Percentiles rank a stretch among this genome's conserved stretches.
These are phyloP conservation scores for Tetragonia tetragonoides DNA, from an alignment of 148 eudicot species.

Conservation along the genomic window DNA sequence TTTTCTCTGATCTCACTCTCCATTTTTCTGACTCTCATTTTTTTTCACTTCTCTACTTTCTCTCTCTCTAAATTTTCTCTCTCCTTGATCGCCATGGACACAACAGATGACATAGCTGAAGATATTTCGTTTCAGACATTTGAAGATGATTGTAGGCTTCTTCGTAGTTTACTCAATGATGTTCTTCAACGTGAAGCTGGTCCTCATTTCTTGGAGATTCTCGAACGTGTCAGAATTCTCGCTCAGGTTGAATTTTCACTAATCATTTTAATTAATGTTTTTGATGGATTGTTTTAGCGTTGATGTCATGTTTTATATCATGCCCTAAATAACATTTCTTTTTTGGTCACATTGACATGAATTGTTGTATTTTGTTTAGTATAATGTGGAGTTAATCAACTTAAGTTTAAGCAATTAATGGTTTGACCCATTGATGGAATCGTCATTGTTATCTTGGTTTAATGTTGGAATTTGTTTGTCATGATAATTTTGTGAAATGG, in stretches of 20 bases:
- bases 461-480: no score
- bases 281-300: neutral
- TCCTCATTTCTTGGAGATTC: conserved; percentile 47
- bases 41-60: neutral
- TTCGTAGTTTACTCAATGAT: conserved; percentile 71
- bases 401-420: no score
- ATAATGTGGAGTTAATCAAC: no score
- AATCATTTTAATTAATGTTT: neutral
- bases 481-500: no score
- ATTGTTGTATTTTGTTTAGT: no score
- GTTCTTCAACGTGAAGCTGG: conserved; percentile 74
- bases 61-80: neutral
- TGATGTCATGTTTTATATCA: no score
- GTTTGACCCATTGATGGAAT: no score
- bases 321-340: no score
- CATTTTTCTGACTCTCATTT: neutral
- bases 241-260: conserved; percentile 47
- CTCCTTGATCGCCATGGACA: conserved; percentile 46
- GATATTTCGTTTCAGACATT: conserved; percentile 84
- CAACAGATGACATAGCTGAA: conserved; percentile 84
- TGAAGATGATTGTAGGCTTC: conserved; percentile 75
- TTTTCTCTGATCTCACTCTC: neutral
- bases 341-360: no score
- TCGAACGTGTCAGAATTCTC: conserved; percentile 54
- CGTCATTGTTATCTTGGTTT: no score